Evolutionary conservation across 1,284 basidiomycete species (phyloP), one percentile per base, ranked within the genome.

Genomic region (Coniferiporia weirii): DNA sequence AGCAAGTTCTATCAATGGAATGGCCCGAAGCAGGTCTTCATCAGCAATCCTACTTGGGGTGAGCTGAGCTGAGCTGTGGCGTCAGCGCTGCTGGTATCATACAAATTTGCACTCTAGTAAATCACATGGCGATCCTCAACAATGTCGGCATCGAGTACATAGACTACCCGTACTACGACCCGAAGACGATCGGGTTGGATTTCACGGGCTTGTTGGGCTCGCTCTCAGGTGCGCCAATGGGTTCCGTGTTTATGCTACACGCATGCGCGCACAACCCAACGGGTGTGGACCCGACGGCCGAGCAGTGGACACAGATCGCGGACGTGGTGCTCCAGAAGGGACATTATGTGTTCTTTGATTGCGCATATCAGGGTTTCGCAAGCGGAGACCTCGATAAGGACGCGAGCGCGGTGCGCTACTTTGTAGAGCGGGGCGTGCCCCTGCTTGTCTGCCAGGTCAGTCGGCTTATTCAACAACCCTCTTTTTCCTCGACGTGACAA

Each of bases 201-300:
- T 92, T 89, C 70, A 72, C 78, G 17, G 90, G 88, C 36, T 84
- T 97, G 72, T 75, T 89, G 53, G 76, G 75, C 34, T 75, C 90
- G 50, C 73, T 96, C 56, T 69, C 80, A 64, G 78, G 73, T 22
- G 89, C 91, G 2, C 83, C 89, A 9, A 73, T 80, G 15, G 81
- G 84, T 47, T 96, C 93, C 2, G 88, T 95, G 52, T 90, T 98
- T 72, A 75, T 99, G 63, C 72, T 99, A 48, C 93, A 97, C 69
- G 92, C 93, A 7, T 95, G 95, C 71, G 96, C 96, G 45, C 95
- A 96, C 72, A 95, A 96, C 69, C 96, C 96, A 3, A 98, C 95
- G 0, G 95, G 96, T 2, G 93, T 97, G 7, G 96, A 99, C 74
- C 92, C 95, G 35, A 95, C 92, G 27, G 74, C 76, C 53, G 89